These are phyloP conservation scores for Debaryomycetaceae sp. DNA, from an alignment of 1,139 yeast species.

Conservation along the genomic window DNA sequence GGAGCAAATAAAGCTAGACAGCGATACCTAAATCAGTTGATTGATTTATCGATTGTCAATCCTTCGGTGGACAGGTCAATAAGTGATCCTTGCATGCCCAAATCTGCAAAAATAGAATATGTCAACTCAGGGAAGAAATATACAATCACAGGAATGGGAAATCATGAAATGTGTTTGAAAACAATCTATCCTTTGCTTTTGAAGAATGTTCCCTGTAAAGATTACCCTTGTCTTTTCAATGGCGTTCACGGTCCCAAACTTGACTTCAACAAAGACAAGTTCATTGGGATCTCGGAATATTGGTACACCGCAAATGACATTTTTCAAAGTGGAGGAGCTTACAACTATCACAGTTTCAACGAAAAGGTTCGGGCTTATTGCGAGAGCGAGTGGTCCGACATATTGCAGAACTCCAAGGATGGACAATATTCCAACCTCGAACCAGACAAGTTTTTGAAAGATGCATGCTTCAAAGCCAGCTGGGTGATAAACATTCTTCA, in stretches of 20 bases:
- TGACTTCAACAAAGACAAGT: constrained; percentile 66
- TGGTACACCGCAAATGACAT: constrained; percentile 86
- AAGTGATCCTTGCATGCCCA: constrained; percentile 70
- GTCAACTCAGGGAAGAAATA: constrained; percentile 43
- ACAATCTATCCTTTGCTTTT: constrained; percentile 67
- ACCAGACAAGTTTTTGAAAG: constrained; percentile 46
- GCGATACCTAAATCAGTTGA: constrained; percentile 56
- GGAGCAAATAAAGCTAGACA: constrained; percentile 79
- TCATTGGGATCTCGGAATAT: constrained; percentile 77
- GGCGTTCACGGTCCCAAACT: constrained; percentile 78
- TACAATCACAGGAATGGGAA: constrained; percentile 59
- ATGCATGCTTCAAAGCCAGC: constrained; percentile 78
- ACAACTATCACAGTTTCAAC: constrained; percentile 60
- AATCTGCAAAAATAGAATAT: constrained; percentile 45
- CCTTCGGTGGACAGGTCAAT: constrained; percentile 24
- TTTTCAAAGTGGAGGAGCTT: constrained; percentile 73
- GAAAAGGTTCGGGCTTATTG: constrained; percentile 61
- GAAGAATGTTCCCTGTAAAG: constrained; percentile 70
- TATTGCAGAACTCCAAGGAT: constrained; percentile 45
- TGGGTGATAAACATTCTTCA: constrained; percentile 78
- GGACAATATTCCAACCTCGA: constrained; percentile 51
- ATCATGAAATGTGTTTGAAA: constrained; percentile 62
- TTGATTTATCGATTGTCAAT: constrained; percentile 23
- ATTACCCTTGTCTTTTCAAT: constrained; percentile 72
- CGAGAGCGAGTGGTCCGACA: constrained; percentile 58